A percentile compares a stretch with the other conserved stretches of the same genome.
Evolutionary conservation across 1,284 basidiomycete species (phyloP).

Genomic region (Cryptococcus wingfieldii): DNA sequence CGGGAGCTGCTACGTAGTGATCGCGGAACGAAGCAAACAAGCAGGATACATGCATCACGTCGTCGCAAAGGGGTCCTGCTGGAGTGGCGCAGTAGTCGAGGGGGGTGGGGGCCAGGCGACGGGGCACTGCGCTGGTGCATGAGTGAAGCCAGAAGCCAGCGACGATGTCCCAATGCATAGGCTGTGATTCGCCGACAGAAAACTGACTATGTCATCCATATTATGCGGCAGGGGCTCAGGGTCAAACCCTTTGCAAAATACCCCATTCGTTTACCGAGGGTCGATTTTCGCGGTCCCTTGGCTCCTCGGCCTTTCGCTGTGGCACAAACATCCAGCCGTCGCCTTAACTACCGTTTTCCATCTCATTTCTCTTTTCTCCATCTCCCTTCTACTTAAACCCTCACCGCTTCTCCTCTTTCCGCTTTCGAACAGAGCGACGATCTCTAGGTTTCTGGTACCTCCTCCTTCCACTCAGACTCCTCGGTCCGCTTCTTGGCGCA

Average conservation of each 20-base stretch:
- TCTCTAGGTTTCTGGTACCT: slow-evolving; percentile 9
- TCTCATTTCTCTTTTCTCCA: slow-evolving; percentile 1
- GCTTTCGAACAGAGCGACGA: slow-evolving; percentile 9
- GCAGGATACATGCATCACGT: too few relatives aligned
- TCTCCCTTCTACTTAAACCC: not conserved
- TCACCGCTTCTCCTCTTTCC: slow-evolving; percentile 2
- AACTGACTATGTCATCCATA: not conserved
- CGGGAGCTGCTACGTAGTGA: too few relatives aligned
- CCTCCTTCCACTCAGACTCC: slow-evolving; percentile 12
- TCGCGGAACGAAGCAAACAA: too few relatives aligned
- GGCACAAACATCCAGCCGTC: not conserved
- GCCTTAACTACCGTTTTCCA: not conserved
- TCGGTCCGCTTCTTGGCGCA: slow-evolving; percentile 16
- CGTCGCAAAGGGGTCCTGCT: too few relatives aligned
- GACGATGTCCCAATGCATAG: too few relatives aligned
- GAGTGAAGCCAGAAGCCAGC: too few relatives aligned
- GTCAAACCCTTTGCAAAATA: too few relatives aligned
- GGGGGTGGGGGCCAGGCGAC: too few relatives aligned
- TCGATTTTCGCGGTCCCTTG: not conserved
- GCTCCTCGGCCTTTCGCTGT: not conserved
- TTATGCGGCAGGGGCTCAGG: not conserved
- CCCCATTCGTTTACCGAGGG: too few relatives aligned
- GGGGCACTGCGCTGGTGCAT: too few relatives aligned
- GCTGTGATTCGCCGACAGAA: not conserved
- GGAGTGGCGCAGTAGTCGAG: too few relatives aligned